Conservation (phyloP, 768 basidiomycete species). For the Trametes gibbosa region DNA sequence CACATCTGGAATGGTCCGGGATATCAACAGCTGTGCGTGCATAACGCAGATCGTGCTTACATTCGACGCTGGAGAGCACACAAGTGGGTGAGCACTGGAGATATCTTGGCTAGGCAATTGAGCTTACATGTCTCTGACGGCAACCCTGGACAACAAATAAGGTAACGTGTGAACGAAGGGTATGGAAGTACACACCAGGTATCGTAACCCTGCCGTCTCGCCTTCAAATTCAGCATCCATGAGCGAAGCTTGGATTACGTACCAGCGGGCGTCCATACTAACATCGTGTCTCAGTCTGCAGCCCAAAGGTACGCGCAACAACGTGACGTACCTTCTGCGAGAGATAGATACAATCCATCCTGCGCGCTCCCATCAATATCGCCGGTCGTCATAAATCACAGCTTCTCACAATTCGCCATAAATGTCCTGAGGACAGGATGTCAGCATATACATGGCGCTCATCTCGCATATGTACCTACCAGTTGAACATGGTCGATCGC, state of each 20-base stretch:
- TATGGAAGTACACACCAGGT: slow-evolving; percentile 42
- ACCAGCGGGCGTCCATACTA: slow-evolving; percentile 79
- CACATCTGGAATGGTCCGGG: slow-evolving; percentile 48
- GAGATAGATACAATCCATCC: slow-evolving; percentile 96
- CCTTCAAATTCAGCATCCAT: neutral
- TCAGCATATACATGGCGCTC: neutral
- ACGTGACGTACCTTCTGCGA: slow-evolving; percentile 72
- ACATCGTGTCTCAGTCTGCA: neutral
- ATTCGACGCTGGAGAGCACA: slow-evolving; percentile 57
- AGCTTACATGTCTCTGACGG: slow-evolving; percentile 26
- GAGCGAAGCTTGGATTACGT: slow-evolving; percentile 26
- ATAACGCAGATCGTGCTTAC: slow-evolving; percentile 38
- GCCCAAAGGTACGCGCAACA: neutral
- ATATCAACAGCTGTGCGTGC: too few species aligned
- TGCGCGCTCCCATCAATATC: slow-evolving; percentile 25
- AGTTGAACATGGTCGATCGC: slow-evolving; percentile 92
- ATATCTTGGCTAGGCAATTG: neutral
- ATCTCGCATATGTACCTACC: slow-evolving; percentile 37
- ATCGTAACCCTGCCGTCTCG: slow-evolving; percentile 48
- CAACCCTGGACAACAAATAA: slow-evolving; percentile 21
- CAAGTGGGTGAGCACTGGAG: neutral
- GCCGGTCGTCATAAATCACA: neutral
- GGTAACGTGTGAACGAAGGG: too few species aligned
- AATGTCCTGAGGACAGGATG: slow-evolving; percentile 63
- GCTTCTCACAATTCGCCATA: slow-evolving; percentile 82